Evolutionary conservation across 305 asterid genomes (phyloP).

Genomic region (Ruellia speciosa): DNA sequence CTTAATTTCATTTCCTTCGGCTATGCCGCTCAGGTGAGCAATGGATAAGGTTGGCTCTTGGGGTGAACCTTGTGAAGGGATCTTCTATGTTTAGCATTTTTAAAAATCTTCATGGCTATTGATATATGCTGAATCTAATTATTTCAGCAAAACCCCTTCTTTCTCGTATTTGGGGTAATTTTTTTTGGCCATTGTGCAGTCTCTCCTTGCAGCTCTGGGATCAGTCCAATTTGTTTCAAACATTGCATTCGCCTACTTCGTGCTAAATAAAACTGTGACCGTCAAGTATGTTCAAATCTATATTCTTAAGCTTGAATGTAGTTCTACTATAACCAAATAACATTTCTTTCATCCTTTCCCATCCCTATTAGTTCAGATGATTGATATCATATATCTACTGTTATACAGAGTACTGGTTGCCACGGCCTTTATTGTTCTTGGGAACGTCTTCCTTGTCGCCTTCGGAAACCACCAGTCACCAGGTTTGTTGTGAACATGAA

Average conservation of each 20-base stretch:
- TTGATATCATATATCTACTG: slow-evolving; percentile 17
- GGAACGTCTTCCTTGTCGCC: slow-evolving; percentile 93
- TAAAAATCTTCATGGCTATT: slow-evolving; percentile 20
- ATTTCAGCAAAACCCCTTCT: slow-evolving; percentile 6
- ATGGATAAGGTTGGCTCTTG: slow-evolving; percentile 6
- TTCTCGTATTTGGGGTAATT: slow-evolving; percentile 11
- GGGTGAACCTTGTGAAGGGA: slow-evolving; percentile 19
- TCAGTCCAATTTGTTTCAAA: slow-evolving; percentile 92
- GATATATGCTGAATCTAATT: slow-evolving; percentile 21
- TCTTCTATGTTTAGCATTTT: slow-evolving; percentile 13
- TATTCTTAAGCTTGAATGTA: slow-evolving; percentile 17
- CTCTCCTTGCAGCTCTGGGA: slow-evolving; percentile 96
- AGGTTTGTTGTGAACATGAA: slow-evolving; percentile 32
- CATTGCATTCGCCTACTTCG: slow-evolving; percentile 79
- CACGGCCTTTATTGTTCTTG: slow-evolving; percentile 89
- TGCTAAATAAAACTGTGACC: slow-evolving; percentile 73
- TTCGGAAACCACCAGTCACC: slow-evolving; percentile 98
- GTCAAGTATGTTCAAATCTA: slow-evolving; percentile 54
- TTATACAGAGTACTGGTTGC: slow-evolving; percentile 73
- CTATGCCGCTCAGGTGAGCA: slow-evolving; percentile 92
- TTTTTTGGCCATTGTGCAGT: slow-evolving; percentile 36
- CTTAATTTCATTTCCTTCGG: slow-evolving; percentile 93
- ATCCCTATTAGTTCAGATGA: background rate
- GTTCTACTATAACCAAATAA: slow-evolving; percentile 22
- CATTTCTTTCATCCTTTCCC: slow-evolving; percentile 12